Conservation (phyloP, 768 basidiomycete species). For the Lactarius quietus region DNA sequence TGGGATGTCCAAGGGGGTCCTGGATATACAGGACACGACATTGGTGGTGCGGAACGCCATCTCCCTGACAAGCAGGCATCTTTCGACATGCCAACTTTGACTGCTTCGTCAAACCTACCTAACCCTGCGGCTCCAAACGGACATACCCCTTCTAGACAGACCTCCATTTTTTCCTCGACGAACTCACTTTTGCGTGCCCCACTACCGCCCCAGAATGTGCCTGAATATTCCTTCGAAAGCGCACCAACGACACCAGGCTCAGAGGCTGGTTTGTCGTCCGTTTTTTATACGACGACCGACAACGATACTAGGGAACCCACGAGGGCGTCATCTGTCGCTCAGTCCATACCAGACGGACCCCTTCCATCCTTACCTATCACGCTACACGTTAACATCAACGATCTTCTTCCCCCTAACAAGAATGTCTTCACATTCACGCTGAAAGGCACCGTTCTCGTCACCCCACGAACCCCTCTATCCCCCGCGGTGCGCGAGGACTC, state of each 20-base stretch:
- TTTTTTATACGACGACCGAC: conserved; percentile 37
- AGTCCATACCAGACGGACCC: conserved; percentile 26
- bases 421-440: conserved; percentile 64
- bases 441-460: conserved; percentile 60
- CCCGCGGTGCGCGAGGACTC: conserved; percentile 29
- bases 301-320: conserved; percentile 37
- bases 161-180: conserved; percentile 36
- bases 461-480: conserved; percentile 38
- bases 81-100: conserved; percentile 40
- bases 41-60: conserved; percentile 40
- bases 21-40: conserved; percentile 71
- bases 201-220: conserved; percentile 57
- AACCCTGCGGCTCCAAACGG: conserved; percentile 26
- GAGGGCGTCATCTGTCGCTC: conserved; percentile 37
- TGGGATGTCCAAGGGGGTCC: conserved; percentile 63
- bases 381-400: conserved; percentile 77
- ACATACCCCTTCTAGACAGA: conserved; percentile 36
- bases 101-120: conserved; percentile 10
- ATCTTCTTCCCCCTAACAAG: conserved; percentile 61
- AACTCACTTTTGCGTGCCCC: conserved; percentile 73
- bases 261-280: conserved; percentile 38
- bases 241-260: conserved; percentile 51
- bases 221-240: conserved; percentile 77
- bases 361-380: conserved; percentile 62
- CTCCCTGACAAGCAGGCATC: conserved; percentile 18